These are phyloP conservation scores for Cryoendolithus antarcticus DNA, from an alignment of 2,329 filamentous ascomycete species.

Conservation along the genomic window DNA sequence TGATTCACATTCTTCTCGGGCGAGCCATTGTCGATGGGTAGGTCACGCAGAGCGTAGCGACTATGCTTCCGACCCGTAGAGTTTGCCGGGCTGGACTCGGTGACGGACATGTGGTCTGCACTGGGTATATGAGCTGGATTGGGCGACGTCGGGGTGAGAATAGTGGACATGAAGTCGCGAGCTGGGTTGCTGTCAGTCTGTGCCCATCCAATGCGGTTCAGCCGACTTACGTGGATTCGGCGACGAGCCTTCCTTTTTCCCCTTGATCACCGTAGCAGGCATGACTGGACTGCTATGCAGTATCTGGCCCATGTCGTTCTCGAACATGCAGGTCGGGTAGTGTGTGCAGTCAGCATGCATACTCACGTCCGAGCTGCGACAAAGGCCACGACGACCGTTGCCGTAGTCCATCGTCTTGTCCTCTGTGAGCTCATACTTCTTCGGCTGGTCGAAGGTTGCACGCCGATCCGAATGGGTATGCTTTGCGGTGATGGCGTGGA, in stretches of 20 bases:
- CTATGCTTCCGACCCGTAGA: constrained; percentile 16
- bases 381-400: constrained; percentile 7
- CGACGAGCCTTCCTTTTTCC: constrained; percentile 16
- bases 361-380: constrained; percentile 21
- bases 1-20: constrained; percentile 13
- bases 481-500: constrained; percentile 6
- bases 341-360: constrained; percentile 21
- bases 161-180: constrained; percentile 17
- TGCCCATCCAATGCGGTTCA: background rate
- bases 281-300: constrained; percentile 10
- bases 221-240: constrained; percentile 6
- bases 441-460: background rate
- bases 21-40: constrained; percentile 13
- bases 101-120: constrained; percentile 6
- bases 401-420: constrained; percentile 1
- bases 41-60: constrained; percentile 11
- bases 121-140: background rate
- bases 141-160: constrained; percentile 8
- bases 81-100: constrained; percentile 9
- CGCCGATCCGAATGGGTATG: background rate
- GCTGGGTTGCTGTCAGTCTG: constrained; percentile 4
- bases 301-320: constrained; percentile 15
- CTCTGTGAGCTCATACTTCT: background rate
- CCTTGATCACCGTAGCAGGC: constrained; percentile 10
- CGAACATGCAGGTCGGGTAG: constrained; percentile 19